Evolutionary conservation across 2,329 filamentous ascomycete species (phyloP), one percentile per base, ranked within the genome.

Genomic region (Epichloe typhina): DNA sequence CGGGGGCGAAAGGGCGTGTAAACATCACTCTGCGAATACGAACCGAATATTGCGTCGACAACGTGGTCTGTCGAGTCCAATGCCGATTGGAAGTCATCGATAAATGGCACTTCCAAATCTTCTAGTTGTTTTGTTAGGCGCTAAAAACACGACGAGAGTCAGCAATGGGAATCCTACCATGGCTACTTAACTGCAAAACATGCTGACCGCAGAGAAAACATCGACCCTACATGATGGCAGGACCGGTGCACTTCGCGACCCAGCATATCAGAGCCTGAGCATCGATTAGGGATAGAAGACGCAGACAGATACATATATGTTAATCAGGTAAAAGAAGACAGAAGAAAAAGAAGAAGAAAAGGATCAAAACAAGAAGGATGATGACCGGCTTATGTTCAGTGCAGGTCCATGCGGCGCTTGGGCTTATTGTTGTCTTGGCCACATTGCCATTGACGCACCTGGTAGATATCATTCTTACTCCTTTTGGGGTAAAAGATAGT

Each of bases 401-500:
- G 40, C 46, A 44, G 35, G 40, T 39, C 17, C 21, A 36, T 38
- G 33, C 44, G 48, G 15, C n/a, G 15, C 4, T 19, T 46, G n/a
- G 8, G 12, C 19, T n/a, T 35, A 33, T 11, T 17, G 3, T 17
- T 31, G 11, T 9, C 13, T 9, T 31, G 23, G 23, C 11, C 3
- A 4, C 35, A 2, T 17, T 38, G 23, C 36, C 7, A 47, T 26
- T 36, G 46, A 59, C 68, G 58, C 67, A 88, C 86, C 72, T 87
- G 79, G 63, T 95, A 97, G 3, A 97, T 75, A 46, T 95, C 89
- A 57, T 89, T 91, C 64, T 91, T 93, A 65, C 84, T 83, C 50
- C 88, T 80, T 67, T 97, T 97, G 1, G 93, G 93, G 62, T 95
- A 97, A 72, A 93, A 97, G 43, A 98, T 75, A 8, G 81, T 84